Base-by-base conservation (phyloP, 306 rosid species). In the Begonia fuchsioides region DNA sequence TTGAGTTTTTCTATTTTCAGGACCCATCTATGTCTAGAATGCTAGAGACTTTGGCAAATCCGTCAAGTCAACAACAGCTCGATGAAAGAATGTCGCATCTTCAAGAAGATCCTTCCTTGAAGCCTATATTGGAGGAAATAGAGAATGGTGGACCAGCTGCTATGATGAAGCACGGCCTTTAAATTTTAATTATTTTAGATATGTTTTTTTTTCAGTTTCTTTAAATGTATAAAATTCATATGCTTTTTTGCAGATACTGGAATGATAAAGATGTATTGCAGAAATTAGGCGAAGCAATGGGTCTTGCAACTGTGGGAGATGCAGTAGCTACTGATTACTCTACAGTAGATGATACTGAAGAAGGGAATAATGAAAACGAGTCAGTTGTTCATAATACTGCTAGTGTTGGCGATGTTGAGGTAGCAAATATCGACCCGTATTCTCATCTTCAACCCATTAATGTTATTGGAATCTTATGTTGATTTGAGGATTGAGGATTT, bases 331-430 rank as follows among this genome's bases (percentile, higher is more conserved):
- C 35, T 26, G 93, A 71, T 41, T 58, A 64, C 55, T 44, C 94
- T 56, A 93, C 57, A 46, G 68, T 58, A 54, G 94, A 82, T 17
- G 96, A 85, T 51, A 57, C 84, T 45, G 98, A 85, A 53, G 96
- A 85, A 12, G 60, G 52, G 17, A 92, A 83, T 55, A 78, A 72
- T 73, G 98, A 85, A 55, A 96, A 92, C 65, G 98, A 92, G 71
- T 80, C 96, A 56, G 62, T 75, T 15, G 96, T 92, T 71, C 98
- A 92, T 73, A 85, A 73, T 3, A 79, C 94, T 65, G 96, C 98
- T 59, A 92, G 98, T 66, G 82, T 78, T 73, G 98, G 98, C 65
- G 98, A 92, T 58, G 71, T 92, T n/a, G 96, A 79, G 94, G 96
- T 82, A 74, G 52, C 44, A 3, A 20, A 35, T 26, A 32, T 11